phyloP scores from a whole-genome alignment of 2,329 filamentous ascomycete genomes.

The Apiospora koreana region DNA sequence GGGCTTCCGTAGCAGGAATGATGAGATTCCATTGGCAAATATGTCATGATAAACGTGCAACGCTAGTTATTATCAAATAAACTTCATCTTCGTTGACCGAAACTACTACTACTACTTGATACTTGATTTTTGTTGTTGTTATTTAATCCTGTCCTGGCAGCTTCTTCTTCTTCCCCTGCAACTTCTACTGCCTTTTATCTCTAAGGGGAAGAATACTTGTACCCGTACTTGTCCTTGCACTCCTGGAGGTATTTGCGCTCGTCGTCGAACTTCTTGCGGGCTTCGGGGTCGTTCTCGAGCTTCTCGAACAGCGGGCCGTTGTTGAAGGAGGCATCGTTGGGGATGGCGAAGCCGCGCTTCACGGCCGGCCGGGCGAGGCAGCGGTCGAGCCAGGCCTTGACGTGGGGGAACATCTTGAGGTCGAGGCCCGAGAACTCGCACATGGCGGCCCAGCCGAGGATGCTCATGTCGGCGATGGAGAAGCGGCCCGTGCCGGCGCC shows the following conservation, averaged over 20 bases:
- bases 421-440: constrained; percentile 63
- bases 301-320: constrained; percentile 44
- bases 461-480: constrained; percentile 71
- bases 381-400: constrained; percentile 68
- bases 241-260: constrained; percentile 35
- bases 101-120: background rate
- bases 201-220: constrained; percentile 47
- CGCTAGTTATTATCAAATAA: background rate
- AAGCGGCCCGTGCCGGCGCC: constrained; percentile 56
- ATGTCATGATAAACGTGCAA: background rate
- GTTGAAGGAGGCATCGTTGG: constrained; percentile 40
- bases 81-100: background rate
- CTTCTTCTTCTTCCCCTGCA: background rate
- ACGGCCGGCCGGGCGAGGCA: constrained; percentile 61
- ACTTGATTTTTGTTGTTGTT: background rate
- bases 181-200: background rate
- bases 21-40: background rate
- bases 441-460: constrained; percentile 68
- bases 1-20: background rate
- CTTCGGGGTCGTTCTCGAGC: constrained; percentile 48
- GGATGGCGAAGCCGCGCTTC: constrained; percentile 64
- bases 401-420: constrained; percentile 61
- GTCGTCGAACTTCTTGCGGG: constrained; percentile 43
- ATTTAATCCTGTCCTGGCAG: too few species aligned
- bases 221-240: constrained; percentile 48